phyloP scores from a whole-genome alignment of 192 early-diverging fungal genomes.

The Rhizophlyctis rosea region DNA sequence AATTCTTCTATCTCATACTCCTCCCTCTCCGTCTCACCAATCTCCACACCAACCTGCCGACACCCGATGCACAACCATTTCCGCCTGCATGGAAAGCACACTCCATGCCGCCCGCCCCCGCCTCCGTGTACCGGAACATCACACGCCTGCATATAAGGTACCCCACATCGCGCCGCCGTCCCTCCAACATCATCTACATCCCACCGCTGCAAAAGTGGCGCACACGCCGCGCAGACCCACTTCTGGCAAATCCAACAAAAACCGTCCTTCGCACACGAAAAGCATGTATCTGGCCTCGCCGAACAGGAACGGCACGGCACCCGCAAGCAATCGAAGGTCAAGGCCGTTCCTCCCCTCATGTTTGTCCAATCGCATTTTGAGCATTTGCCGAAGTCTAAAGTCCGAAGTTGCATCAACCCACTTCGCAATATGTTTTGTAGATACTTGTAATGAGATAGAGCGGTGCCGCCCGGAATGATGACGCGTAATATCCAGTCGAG shows the following conservation, averaged over 20 bases:
- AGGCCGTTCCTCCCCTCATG: background rate
- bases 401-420: background rate
- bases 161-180: background rate
- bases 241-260: background rate
- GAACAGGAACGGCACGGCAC: background rate
- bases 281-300: background rate
- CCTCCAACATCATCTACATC: background rate
- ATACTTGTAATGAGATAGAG: background rate
- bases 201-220: background rate
- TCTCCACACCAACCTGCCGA: background rate
- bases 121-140: background rate
- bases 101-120: background rate
- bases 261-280: background rate
- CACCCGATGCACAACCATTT: background rate
- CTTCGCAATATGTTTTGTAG: background rate
- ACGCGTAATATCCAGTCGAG: background rate
- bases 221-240: background rate
- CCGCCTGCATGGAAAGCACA: background rate
- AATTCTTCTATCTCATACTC: background rate
- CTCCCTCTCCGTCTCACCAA: background rate
- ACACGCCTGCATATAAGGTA: background rate
- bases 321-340: background rate
- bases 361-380: background rate
- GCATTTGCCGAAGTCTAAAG: background rate
- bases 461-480: background rate